phyloP scores from a whole-genome alignment of 257 asterid species.

The Solanum dulcamara region DNA sequence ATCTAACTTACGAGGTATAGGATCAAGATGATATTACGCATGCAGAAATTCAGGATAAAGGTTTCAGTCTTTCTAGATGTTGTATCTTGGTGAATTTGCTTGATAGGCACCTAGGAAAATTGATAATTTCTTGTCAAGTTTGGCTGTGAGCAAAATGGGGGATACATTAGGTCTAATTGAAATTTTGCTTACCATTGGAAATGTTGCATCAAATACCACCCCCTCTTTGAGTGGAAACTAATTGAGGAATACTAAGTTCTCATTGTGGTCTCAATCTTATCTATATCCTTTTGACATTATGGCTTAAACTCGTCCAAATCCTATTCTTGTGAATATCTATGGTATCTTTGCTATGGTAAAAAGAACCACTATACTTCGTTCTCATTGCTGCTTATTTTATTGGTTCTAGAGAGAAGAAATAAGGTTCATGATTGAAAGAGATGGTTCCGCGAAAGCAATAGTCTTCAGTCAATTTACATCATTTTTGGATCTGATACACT shows the following conservation, averaged over 20 bases:
- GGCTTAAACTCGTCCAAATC: not conserved
- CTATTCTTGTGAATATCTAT: not conserved
- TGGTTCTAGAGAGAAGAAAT: constrained; percentile 86
- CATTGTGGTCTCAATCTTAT: not conserved
- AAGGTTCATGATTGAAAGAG: constrained; percentile 86
- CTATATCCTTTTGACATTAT: not conserved
- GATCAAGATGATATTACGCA: not conserved
- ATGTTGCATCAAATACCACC: not conserved
- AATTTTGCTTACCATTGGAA: not conserved
- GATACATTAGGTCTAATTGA: not conserved
- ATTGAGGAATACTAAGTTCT: not conserved
- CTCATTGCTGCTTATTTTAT: constrained; percentile 5
- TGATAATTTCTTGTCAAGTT: not conserved
- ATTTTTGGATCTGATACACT: constrained; percentile 87
- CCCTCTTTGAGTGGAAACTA: not conserved
- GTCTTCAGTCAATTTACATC: constrained; percentile 96
- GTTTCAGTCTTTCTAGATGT: not conserved
- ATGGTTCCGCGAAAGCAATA: constrained; percentile 94
- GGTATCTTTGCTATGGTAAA: not conserved
- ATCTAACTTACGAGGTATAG: not conserved
- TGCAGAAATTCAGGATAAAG: not conserved
- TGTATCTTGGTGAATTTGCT: not conserved
- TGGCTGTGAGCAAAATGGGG: not conserved
- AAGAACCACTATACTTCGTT: not conserved
- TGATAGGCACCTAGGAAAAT: not conserved